These are phyloP conservation scores for Meyerozyma athensensis DNA, from an alignment of 1,139 yeast species.

Conservation along the genomic window DNA sequence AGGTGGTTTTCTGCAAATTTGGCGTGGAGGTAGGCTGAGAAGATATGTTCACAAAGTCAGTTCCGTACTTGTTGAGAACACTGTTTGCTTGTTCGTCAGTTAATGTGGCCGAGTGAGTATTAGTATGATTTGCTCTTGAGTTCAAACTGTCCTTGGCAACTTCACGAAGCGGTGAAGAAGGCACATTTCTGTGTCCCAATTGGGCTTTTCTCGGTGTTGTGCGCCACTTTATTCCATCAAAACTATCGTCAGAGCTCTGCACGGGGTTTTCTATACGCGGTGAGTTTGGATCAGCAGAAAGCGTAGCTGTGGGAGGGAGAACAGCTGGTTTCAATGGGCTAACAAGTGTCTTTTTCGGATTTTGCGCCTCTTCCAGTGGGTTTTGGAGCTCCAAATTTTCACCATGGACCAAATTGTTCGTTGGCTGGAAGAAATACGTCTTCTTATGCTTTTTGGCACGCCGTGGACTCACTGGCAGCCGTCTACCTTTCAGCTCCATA, in stretches of 20 bases:
- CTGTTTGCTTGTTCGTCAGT: constrained; percentile 31
- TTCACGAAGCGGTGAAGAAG: constrained; percentile 37
- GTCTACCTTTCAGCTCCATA: background rate
- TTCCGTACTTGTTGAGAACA: constrained; percentile 37
- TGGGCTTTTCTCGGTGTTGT: constrained; percentile 23
- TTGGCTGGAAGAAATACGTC: constrained; percentile 36
- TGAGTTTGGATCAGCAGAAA: constrained; percentile 5
- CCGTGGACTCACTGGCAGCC: constrained; percentile 3
- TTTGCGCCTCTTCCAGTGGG: background rate
- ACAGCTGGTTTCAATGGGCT: background rate
- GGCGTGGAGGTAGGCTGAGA: constrained; percentile 17
- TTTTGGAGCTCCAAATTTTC: background rate
- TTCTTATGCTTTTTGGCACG: constrained; percentile 24
- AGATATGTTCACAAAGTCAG: constrained; percentile 22
- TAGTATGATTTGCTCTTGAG: too few relatives aligned
- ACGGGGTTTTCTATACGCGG: constrained; percentile 7
- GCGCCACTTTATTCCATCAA: constrained; percentile 43
- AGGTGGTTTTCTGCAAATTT: constrained; percentile 19
- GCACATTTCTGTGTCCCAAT: constrained; percentile 7
- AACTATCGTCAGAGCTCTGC: constrained; percentile 45
- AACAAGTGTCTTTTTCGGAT: background rate
- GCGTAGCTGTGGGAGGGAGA: background rate
- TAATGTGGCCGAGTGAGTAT: constrained; percentile 14
- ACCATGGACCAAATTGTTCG: constrained; percentile 16
- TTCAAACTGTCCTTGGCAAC: constrained; percentile 5